A percentile compares a stretch with the other conserved stretches of the same genome.
phyloP scores from a whole-genome alignment of 768 basidiomycete species.

The Russula griseocarnosa region DNA sequence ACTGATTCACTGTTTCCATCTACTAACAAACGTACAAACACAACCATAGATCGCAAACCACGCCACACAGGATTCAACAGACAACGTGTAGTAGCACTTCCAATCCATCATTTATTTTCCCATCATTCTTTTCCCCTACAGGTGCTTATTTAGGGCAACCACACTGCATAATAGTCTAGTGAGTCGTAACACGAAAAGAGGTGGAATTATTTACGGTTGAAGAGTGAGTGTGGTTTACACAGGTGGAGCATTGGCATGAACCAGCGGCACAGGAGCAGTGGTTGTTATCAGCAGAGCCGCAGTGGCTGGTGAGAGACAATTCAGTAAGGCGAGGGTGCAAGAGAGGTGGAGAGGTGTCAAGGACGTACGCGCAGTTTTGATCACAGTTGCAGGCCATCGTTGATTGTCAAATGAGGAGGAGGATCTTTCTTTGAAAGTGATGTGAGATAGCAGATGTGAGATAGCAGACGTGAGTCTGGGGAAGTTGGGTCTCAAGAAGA shows the following conservation, averaged over 20 bases:
- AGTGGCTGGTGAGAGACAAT: conserved; percentile 5
- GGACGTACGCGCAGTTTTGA: conserved; percentile 12
- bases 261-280: conserved; percentile 15
- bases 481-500: too few relatives aligned
- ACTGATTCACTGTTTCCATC: background rate
- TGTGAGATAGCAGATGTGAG: too few relatives aligned
- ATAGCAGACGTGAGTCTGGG: conserved; percentile 3
- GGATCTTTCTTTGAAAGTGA: background rate
- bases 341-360: background rate
- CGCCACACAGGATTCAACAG: background rate
- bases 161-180: background rate
- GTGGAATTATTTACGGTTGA: background rate
- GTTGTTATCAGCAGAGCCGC: conserved; percentile 8
- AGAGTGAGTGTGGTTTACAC: conserved; percentile 15
- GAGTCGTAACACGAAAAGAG: background rate
- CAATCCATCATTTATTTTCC: background rate
- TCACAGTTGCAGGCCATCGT: conserved; percentile 20
- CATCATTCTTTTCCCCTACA: background rate
- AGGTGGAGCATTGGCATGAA: conserved; percentile 17
- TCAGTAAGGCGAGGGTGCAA: background rate
- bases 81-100: background rate
- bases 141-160: background rate
- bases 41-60: conserved; percentile 1
- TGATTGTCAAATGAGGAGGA: background rate
- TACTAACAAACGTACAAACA: background rate